Percentiles rank a stretch among this genome's conserved stretches.
Evolutionary conservation across 148 eudicot genomes (phyloP).

Genomic region (Fagopyrum homotropicum): DNA sequence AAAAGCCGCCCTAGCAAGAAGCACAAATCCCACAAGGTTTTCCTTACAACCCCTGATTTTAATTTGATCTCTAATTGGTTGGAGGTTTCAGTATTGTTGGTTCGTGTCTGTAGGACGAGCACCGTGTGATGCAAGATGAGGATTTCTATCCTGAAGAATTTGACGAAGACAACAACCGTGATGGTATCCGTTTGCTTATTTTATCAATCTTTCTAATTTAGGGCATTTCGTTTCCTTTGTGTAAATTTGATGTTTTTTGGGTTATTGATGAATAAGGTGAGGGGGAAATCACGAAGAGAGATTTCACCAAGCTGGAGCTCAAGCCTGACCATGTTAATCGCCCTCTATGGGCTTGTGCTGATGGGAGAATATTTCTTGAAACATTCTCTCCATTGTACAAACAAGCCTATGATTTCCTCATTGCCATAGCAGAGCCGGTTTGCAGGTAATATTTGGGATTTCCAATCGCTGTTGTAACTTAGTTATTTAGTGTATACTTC

Average conservation of each 20-base stretch:
- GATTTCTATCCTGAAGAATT: constrained; percentile 42
- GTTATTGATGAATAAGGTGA: constrained; percentile 17
- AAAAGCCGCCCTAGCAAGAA: constrained; percentile 31
- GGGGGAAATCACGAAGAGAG: constrained; percentile 63
- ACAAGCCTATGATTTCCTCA: constrained; percentile 97
- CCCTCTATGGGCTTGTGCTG: constrained; percentile 98
- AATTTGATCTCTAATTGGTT: not conserved
- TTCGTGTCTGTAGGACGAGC: constrained; percentile 37
- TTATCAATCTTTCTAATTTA: not conserved
- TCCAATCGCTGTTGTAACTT: not conserved
- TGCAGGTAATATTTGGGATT: constrained; percentile 58
- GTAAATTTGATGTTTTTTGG: constrained; percentile 4
- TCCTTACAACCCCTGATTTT: not conserved
- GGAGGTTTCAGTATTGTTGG: not conserved
- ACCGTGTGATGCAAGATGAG: constrained; percentile 33
- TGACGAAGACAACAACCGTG: constrained; percentile 40
- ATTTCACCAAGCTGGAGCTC: constrained; percentile 81
- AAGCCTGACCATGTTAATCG: constrained; percentile 85
- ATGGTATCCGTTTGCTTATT: constrained; percentile 22
- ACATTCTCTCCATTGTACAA: constrained; percentile 89
- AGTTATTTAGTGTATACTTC: not conserved
- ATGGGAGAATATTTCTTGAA: constrained; percentile 94
- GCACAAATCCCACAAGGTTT: constrained; percentile 35
- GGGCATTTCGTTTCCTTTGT: not conserved
- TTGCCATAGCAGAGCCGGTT: constrained; percentile 97